Evolutionary conservation across 108 stramenopile genomes (phyloP), one percentile per base, ranked within the genome.

Genomic region (Heterococcus sp.): DNA sequence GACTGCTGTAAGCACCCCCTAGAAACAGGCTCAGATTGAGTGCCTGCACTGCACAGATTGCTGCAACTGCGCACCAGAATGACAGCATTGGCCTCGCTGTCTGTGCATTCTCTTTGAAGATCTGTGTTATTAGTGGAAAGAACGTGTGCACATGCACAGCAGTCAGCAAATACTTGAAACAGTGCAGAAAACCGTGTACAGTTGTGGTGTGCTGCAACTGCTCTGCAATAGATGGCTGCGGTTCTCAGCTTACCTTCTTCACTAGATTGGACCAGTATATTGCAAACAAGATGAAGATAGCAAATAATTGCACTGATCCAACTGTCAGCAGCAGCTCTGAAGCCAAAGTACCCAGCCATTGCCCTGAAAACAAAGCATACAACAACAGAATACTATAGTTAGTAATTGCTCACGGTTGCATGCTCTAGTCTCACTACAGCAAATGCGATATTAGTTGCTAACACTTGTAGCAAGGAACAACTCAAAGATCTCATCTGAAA

Each of bases 191-290:
- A n/a, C n/a, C n/a, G n/a, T n/a, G n/a, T n/a, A n/a, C n/a, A n/a
- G n/a, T n/a, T n/a, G n/a, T n/a, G n/a, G n/a, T n/a, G n/a, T n/a
- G n/a, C n/a, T n/a, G n/a, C n/a, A n/a, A n/a, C n/a, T n/a, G n/a
- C n/a, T n/a, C n/a, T n/a, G n/a, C n/a, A n/a, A n/a, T n/a, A n/a
- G n/a, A n/a, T n/a, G n/a, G n/a, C n/a, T n/a, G n/a, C n/a, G n/a
- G n/a, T n/a, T n/a, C n/a, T n/a, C n/a, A n/a, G n/a, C n/a, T n/a
- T 80, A 95, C 95, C 82, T 95, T 95, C 78, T 95, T 95, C 67
- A 97, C 79, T 78, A 97, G 93, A 83, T 97, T 95, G 2, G 96
- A 95, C 96, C 96, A 97, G 87, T 95, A 95, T 0, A 97, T 95
- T 73, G 95, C 75, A 74, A 97, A 94, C 11, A 97, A 91, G 70